phyloP scores from a whole-genome alignment of 2,329 filamentous ascomycete species.

The Aureobasidium sp. region DNA sequence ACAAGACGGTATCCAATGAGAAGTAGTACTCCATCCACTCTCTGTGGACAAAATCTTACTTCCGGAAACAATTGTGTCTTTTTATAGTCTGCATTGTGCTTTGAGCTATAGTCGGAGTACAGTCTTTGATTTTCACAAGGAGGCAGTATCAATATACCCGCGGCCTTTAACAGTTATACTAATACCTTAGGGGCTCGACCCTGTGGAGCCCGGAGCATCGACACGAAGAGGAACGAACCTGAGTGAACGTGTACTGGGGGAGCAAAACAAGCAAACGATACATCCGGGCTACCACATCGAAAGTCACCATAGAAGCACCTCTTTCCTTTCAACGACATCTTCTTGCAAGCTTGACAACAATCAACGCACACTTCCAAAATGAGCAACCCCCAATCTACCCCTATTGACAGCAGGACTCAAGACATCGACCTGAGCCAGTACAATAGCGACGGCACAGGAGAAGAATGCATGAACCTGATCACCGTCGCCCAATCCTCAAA shows the following conservation, averaged over 20 bases:
- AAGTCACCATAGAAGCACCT: not conserved
- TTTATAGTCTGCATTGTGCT: too few species aligned
- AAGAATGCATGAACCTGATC: not conserved
- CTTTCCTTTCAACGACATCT: not conserved
- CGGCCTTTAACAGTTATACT: too few species aligned
- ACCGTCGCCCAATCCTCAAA: not conserved
- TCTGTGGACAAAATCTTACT: too few species aligned
- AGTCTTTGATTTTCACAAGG: too few species aligned
- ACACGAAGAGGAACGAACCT: not conserved
- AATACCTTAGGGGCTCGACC: too few species aligned
- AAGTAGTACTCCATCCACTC: too few species aligned
- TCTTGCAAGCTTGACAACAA: not conserved
- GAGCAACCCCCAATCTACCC: not conserved
- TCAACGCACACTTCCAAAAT: not conserved
- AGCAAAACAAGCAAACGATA: not conserved
- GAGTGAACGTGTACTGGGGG: not conserved
- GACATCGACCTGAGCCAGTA: not conserved
- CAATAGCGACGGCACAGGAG: not conserved
- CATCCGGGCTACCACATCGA: not conserved
- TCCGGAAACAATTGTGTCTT: too few species aligned
- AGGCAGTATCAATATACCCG: too few species aligned
- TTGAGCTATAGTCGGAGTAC: too few species aligned
- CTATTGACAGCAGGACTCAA: not conserved
- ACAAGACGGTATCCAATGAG: too few species aligned
- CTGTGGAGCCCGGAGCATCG: not conserved